Base-by-base conservation (phyloP, 2,329 filamentous ascomycete species). In the Fusarium hostae region DNA sequence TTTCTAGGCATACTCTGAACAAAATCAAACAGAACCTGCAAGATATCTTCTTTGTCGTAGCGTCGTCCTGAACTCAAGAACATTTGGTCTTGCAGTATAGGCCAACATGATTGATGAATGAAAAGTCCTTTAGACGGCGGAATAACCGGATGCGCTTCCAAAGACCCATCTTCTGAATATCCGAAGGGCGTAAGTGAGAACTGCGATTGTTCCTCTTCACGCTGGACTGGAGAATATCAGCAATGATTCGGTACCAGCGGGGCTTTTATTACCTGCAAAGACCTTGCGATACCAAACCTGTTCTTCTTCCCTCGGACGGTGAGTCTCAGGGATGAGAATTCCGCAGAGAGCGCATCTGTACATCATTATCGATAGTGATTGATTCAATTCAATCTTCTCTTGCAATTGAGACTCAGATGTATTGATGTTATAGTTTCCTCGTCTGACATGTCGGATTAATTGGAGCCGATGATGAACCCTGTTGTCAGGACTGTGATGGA, bases 171-270 rank as follows among this genome's bases (percentile, higher is more conserved):
- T 24, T 34, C 6, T 12, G 8, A 3, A 32, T 30, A 56, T 37
- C 48, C 32, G 12, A 20, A 1, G 26, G 37, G 16, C 16, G 6
- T 13, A 12, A 56, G 30, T 4, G 52, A 56, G 2, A 56, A 8
- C 1, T 15, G 12, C 2, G 16, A 26, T 3, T 20, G 22, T 2
- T 4, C 39, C 4, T 32, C 6, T 11, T 45, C 1, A 4, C 9
- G n/a, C 3, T 56, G 7, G 26, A 56, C 52, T 56, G 9, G 9
- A 24, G 9, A 11, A 28, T 20, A 6, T 52, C 18, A 52, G n/a
- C 3, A 16, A 6, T 6, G 10, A 4, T n/a, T n/a, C 9, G 6
- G 12, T 24, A 16, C 18, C 3, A 2, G 9, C 2, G 12, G 20
- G 9, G 6, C 15, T 24, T 16, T 6, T 12, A 0, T n/a, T 54